Evolutionary conservation across 495 filamentous ascomycete genomes (phyloP).

Genomic region (Podospora tetraspora): DNA sequence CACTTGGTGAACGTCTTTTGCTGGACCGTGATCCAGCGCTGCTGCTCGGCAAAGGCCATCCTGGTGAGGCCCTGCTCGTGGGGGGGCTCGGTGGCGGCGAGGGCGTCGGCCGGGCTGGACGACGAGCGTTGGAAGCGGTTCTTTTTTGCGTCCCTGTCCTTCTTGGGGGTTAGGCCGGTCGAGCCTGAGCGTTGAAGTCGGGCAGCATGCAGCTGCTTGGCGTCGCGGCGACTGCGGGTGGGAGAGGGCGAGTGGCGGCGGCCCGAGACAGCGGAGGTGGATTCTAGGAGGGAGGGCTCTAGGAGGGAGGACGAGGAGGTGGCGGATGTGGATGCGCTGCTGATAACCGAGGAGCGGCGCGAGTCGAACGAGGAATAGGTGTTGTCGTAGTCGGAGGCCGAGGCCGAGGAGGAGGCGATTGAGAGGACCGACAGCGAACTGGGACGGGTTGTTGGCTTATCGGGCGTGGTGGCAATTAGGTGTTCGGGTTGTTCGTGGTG

Average conservation of each 20-base stretch:
- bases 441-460: conserved; percentile 11
- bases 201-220: conserved; percentile 33
- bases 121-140: conserved; percentile 29
- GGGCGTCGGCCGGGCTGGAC: conserved; percentile 27
- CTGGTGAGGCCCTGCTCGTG: conserved; percentile 38
- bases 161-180: conserved; percentile 27
- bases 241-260: neutral
- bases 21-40: conserved; percentile 93
- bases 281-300: conserved; percentile 7
- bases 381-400: conserved; percentile 17
- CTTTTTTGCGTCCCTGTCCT: conserved; percentile 21
- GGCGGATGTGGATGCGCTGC: conserved; percentile 20
- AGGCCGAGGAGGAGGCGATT: conserved; percentile 21
- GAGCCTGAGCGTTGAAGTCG: conserved; percentile 30
- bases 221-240: conserved; percentile 30
- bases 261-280: conserved; percentile 7
- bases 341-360: conserved; percentile 27
- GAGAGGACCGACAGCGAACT: conserved; percentile 29
- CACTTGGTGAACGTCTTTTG: conserved; percentile 99
- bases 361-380: conserved; percentile 20
- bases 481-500: conserved; percentile 10
- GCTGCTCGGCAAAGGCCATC: conserved; percentile 59
- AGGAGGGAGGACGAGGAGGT: neutral
- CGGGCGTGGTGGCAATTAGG: neutral
- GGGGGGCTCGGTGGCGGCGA: conserved; percentile 31